phyloP scores from a whole-genome alignment of 148 eudicot species.

The Dianthus caryophyllus region DNA sequence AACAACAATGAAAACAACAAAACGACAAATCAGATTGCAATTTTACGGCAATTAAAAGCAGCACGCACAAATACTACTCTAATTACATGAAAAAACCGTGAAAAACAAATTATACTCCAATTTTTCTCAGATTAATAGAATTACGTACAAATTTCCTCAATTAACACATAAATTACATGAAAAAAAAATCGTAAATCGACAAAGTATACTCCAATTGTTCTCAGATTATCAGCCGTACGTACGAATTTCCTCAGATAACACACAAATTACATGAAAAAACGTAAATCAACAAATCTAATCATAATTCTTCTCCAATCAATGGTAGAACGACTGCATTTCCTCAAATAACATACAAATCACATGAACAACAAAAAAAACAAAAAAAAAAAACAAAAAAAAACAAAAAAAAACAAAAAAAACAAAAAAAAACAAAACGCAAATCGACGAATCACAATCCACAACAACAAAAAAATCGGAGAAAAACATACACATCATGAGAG shows the following conservation, averaged over 20 bases:
- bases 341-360: neutral
- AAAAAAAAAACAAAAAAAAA: too few species aligned
- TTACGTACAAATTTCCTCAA: neutral
- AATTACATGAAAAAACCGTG: neutral
- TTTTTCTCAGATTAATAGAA: neutral
- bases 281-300: neutral
- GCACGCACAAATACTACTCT: neutral
- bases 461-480: neutral
- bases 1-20: too few species aligned
- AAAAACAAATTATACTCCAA: neutral
- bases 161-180: neutral
- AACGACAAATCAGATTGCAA: too few species aligned
- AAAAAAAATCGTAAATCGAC: neutral
- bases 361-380: too few species aligned
- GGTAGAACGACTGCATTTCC: neutral
- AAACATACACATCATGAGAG: slow-evolving; percentile 85
- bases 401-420: neutral
- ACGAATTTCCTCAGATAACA: neutral
- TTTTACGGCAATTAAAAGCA: neutral
- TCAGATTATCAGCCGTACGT: neutral
- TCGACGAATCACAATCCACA: neutral
- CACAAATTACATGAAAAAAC: neutral
- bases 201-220: neutral
- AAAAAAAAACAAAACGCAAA: neutral
- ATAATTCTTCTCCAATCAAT: neutral